Evolutionary conservation across 176 grass and related monocot genomes (phyloP), one percentile per base, ranked within the genome.

Genomic region (Pharus latifolius): DNA sequence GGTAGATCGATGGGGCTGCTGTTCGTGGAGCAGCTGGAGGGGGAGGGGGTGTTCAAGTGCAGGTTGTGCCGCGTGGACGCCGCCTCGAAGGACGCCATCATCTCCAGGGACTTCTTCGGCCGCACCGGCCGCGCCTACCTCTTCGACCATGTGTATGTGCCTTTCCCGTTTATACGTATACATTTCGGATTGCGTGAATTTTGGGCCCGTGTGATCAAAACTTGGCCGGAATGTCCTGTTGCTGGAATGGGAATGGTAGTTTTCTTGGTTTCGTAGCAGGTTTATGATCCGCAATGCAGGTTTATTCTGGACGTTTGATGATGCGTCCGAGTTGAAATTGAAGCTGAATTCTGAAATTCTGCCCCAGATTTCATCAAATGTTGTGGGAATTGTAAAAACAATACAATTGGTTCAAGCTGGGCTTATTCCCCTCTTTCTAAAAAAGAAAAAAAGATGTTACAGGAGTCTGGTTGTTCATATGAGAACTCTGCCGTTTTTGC

Each of bases 31-130:
- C 72, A 67, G 60, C 43, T 92, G 16, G 55, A 75, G 5, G 89
- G 81, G n/a, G 56, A 63, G 23, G 83, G 83, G 63, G 82, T 92
- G 47, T 92, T 92, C 84, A 76, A 69, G 78, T 88, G 89, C 63
- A 74, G 69, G 73, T 75, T 30, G 80, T 64, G 37, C 73, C 38
- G 30, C 56, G 9, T 35, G 16, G 17, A 74, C 70, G 50, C 79
- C 30, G 79, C 79, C 61, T 74, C 61, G 50, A 13, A 34, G 41
- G 23, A 26, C 32, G 70, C 29, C 23, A 66, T 82, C 49, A 4
- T 74, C 51, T 74, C 70, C 24, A 37, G 28, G 22, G 51, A 74
- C 16, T 74, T 82, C 61, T 24, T 48, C 0, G 79, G 79, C 23
- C 61, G 42, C 22, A 17, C n/a, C 14, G 70, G 61, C 69, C 40